Base-by-base conservation (phyloP, 768 basidiomycete genomes). In the Udeniomyces megalosporus region DNA sequence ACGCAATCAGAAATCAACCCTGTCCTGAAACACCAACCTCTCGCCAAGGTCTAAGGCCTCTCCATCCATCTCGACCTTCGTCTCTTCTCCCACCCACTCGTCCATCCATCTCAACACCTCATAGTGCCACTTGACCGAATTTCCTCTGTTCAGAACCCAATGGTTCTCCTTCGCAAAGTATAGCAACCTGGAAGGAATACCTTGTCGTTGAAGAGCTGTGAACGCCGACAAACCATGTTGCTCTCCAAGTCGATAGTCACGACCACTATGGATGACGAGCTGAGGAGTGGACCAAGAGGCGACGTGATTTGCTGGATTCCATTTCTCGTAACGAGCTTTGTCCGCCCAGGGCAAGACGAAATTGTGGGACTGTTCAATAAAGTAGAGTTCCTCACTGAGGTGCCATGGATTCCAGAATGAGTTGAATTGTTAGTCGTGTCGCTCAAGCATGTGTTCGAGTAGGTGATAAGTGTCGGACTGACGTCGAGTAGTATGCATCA, bases 151-250 rank as follows among this genome's bases (percentile, higher is more conserved):
- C 71, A 93, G 66, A 1, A 75, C 70, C 60, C 90, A 90, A 70
- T 93, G 90, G 67, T 91, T 93, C 74, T 93, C 91, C 67, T 85
- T 82, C 0, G 88, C 86, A 79, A 90, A 91, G 64, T 88, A 79
- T 12, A 91, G 80, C 28, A 90, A 75, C 46, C 88, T 80, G 66
- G 82, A 85, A 4, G 84, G 84, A 32, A 91, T 74, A 8, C 79
- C 82, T 48, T 76, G 80, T 69, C 86, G 82, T 71, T 87, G 85
- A 58, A 91, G 73, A 11, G 86, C 87, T 67, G 90, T 85, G 80
- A 88, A 92, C 8, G 82, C 85, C 24, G 78, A 82, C 54, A 95
- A 83, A 38, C 87, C 81, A 66, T 93, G 87, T 3, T 83, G 81
- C 69, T 91, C 89, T 24, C 50, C 31, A 0, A 47, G 29, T 4